Conservation (phyloP, 2,329 filamentous ascomycete genomes). For the Penicillium sp. region DNA sequence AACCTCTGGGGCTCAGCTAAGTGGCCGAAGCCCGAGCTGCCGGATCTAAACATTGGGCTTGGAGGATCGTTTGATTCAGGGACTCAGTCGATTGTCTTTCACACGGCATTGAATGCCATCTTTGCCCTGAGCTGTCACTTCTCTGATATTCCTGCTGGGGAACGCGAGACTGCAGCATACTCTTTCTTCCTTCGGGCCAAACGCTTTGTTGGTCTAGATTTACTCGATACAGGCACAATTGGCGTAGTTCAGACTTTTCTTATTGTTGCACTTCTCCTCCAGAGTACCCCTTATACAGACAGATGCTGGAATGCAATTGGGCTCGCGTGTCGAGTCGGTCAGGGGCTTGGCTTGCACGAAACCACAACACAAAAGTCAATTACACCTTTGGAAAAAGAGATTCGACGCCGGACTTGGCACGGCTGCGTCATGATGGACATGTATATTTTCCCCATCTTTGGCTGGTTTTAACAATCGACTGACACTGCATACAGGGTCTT, state of each 20-base stretch:
- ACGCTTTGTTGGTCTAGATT: conserved; percentile 37
- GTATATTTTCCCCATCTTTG: conserved; percentile 21
- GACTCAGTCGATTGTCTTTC: conserved; percentile 41
- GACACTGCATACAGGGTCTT: conserved; percentile 27
- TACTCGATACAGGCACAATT: conserved; percentile 41
- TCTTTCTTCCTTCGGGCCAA: conserved; percentile 39
- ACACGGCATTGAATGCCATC: conserved; percentile 45
- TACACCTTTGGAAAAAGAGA: conserved; percentile 37
- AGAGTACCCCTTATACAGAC: conserved; percentile 43
- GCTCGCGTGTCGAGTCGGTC: conserved; percentile 44
- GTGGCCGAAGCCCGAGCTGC: conserved; percentile 15
- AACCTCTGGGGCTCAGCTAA: conserved; percentile 38
- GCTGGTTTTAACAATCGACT: background rate
- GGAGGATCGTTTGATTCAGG: conserved; percentile 33
- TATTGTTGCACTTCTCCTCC: conserved; percentile 41
- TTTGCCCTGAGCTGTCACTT: conserved; percentile 47
- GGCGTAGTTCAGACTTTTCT: conserved; percentile 46
- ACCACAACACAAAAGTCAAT: conserved; percentile 12
- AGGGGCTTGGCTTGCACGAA: conserved; percentile 45
- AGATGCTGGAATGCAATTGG: conserved; percentile 49
- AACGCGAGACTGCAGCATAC: conserved; percentile 30
- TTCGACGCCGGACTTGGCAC: conserved; percentile 42
- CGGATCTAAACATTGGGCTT: conserved; percentile 35
- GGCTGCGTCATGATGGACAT: conserved; percentile 43
- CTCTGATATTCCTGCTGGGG: conserved; percentile 32